These are phyloP conservation scores for Thraustochytrium striatum DNA, from an alignment of 352 stramenopile species.

Conservation along the genomic window DNA sequence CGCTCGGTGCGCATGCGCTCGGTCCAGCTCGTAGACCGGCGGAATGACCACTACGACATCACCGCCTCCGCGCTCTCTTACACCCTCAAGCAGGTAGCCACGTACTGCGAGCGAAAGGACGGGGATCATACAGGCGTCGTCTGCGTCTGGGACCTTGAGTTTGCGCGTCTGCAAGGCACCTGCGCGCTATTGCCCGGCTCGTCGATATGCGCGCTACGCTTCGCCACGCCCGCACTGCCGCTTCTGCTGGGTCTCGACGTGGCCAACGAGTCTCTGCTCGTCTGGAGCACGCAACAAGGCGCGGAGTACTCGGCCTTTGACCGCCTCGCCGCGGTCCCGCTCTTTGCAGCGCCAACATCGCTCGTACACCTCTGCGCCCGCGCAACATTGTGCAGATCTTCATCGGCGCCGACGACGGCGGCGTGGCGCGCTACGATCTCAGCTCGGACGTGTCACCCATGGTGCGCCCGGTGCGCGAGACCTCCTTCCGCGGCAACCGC, in stretches of 20 bases:
- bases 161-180: conserved; percentile 11
- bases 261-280: not conserved
- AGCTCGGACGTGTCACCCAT: not conserved
- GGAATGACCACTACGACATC: not conserved
- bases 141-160: conserved; percentile 38
- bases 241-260: conserved; percentile 3
- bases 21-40: not conserved
- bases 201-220: not conserved
- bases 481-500: conserved; percentile 12
- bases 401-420: conserved; percentile 9
- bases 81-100: conserved; percentile 30
- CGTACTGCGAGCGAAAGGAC: not conserved
- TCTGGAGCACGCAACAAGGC: not conserved
- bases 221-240: not conserved
- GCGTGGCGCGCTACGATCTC: not conserved
- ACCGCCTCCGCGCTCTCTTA: not conserved
- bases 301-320: not conserved
- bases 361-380: not conserved
- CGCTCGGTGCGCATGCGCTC: conserved; percentile 4
- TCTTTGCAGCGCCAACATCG: not conserved
- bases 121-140: not conserved
- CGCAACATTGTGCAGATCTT: not conserved
- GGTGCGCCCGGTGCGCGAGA: not conserved
- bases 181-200: not conserved
- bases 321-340: not conserved